phyloP scores from a whole-genome alignment of 2,329 filamentous ascomycete genomes.

The Plenodomus biglobosus region DNA sequence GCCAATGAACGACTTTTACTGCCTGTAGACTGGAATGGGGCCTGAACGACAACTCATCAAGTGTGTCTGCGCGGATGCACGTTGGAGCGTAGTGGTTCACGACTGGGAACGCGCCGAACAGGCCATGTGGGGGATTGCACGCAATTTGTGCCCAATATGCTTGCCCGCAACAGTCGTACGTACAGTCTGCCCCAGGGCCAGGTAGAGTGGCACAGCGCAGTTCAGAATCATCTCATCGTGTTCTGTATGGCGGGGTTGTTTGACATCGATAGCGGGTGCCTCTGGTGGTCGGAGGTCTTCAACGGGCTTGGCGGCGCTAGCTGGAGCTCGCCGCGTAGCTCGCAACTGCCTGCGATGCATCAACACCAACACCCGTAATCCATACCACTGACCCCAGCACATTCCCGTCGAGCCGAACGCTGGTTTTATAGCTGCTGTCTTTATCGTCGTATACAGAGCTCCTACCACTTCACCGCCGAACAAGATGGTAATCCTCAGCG shows the following conservation, averaged over 20 bases:
- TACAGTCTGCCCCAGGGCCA: neutral
- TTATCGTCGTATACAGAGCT: neutral
- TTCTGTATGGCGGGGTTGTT: neutral
- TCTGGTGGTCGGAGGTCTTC: neutral
- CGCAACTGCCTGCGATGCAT: constrained; percentile 34
- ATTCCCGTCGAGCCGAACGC: neutral
- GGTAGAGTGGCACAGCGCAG: neutral
- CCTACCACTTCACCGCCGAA: neutral
- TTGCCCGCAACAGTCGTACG: neutral
- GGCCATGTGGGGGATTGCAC: constrained; percentile 15
- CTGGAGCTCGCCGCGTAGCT: constrained; percentile 34
- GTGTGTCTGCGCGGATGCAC: constrained; percentile 33
- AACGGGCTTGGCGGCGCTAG: constrained; percentile 9
- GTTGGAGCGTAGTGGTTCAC: constrained; percentile 20
- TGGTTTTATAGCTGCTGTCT: neutral
- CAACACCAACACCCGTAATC: constrained; percentile 19
- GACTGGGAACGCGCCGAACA: constrained; percentile 30
- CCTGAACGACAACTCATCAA: constrained; percentile 45
- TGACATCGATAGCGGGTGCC: neutral
- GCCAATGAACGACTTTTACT: constrained; percentile 32
- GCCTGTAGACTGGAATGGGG: constrained; percentile 32
- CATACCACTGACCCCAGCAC: neutral
- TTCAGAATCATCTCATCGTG: neutral
- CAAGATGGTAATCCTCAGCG: constrained; percentile 33
- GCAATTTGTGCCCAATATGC: constrained; percentile 4